These are phyloP conservation scores for Aspergillus brunneoviolaceus DNA, from an alignment of 2,329 filamentous ascomycete species.

Conservation along the genomic window DNA sequence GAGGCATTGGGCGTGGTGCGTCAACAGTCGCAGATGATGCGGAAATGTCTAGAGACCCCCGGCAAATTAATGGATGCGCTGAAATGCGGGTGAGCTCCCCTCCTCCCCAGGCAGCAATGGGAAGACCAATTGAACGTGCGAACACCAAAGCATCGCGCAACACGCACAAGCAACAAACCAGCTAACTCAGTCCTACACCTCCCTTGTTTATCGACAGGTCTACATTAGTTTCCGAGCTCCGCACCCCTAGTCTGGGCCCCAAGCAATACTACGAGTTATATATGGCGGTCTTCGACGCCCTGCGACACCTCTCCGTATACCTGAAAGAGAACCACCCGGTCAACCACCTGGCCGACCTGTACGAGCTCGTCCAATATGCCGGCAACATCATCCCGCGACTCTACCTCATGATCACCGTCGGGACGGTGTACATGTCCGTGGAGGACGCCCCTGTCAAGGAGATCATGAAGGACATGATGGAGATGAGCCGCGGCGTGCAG, in stretches of 20 bases:
- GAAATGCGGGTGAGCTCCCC: slow-evolving; percentile 84
- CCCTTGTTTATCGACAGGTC: slow-evolving; percentile 57
- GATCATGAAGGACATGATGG: slow-evolving; percentile 99
- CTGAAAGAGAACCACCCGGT: slow-evolving; percentile 96
- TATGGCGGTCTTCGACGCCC: slow-evolving; percentile 97
- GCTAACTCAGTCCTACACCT: slow-evolving; percentile 6
- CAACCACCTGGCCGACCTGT: slow-evolving; percentile 96
- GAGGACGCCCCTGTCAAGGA: slow-evolving; percentile 98
- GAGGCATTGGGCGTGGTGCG: slow-evolving; percentile 95
- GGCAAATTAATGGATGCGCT: slow-evolving; percentile 99
- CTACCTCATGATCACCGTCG: slow-evolving; percentile 99
- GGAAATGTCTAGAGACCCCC: slow-evolving; percentile 92
- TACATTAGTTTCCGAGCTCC: slow-evolving; percentile 95
- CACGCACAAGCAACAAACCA: background rate
- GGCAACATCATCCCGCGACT: slow-evolving; percentile 95
- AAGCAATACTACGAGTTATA: slow-evolving; percentile 99
- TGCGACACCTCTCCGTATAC: slow-evolving; percentile 94
- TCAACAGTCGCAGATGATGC: slow-evolving; percentile 96
- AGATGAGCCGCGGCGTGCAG: slow-evolving; percentile 97
- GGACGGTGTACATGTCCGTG: slow-evolving; percentile 98
- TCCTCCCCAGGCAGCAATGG: slow-evolving; percentile 27
- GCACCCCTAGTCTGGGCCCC: slow-evolving; percentile 93
- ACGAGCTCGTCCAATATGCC: slow-evolving; percentile 96
- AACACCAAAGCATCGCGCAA: slow-evolving; percentile 1
- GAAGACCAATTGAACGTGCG: slow-evolving; percentile 9